These are phyloP conservation scores for Lipomyces orientalis DNA, from an alignment of 805 yeast species.

Conservation along the genomic window DNA sequence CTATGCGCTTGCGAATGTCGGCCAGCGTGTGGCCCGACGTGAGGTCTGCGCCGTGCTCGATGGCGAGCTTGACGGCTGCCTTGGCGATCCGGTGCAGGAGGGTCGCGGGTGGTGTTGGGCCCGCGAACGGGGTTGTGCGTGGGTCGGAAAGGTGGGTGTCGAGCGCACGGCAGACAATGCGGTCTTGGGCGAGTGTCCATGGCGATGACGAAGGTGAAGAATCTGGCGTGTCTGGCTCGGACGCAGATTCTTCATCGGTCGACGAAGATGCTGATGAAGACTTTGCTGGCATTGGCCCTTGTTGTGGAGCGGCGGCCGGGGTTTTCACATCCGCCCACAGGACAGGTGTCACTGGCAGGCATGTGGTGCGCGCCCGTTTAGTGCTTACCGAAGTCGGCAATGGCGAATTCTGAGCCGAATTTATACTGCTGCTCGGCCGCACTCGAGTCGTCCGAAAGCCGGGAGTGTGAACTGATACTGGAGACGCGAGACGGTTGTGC, in stretches of 20 bases:
- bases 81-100: conserved; percentile 22
- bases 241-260: background rate
- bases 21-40: conserved; percentile 5
- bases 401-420: background rate
- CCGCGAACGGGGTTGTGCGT: conserved; percentile 27
- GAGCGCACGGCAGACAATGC: conserved; percentile 21
- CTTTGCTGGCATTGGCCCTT: background rate
- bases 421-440: background rate
- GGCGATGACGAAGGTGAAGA: background rate
- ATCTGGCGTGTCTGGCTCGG: conserved; percentile 21
- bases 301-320: background rate
- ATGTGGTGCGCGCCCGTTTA: conserved; percentile 14
- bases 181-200: conserved; percentile 18
- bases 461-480: conserved; percentile 15
- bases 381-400: conserved; percentile 1
- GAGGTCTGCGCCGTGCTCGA: background rate
- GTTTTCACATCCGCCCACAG: conserved; percentile 4
- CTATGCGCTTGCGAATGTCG: conserved; percentile 15
- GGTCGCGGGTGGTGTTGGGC: conserved; percentile 24
- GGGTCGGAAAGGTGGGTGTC: conserved; percentile 26
- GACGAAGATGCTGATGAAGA: background rate
- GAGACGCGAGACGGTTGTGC: conserved; percentile 5
- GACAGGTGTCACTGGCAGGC: conserved; percentile 18
- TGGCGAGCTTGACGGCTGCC: conserved; percentile 15
- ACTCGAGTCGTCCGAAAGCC: background rate